Percentiles rank a stretch among this genome's conserved stretches.
phyloP scores from a whole-genome alignment of 73 alveolate species.

The Tetrahymena borealis region DNA sequence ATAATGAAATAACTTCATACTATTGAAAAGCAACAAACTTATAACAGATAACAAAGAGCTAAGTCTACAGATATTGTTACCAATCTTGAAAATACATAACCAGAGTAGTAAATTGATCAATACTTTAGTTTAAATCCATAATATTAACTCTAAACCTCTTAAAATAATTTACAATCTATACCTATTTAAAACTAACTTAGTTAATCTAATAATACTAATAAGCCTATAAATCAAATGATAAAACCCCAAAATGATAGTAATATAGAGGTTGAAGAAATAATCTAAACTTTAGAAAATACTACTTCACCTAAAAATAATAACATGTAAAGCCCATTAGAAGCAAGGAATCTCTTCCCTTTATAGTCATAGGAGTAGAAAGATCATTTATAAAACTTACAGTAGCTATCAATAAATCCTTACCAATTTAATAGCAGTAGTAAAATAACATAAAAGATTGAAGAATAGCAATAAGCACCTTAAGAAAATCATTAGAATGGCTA shows the following conservation, averaged over 20 bases:
- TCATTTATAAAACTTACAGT: neutral
- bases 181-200: neutral
- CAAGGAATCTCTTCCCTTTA: neutral
- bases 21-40: neutral
- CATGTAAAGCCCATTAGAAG: neutral
- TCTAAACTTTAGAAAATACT: neutral
- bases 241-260: neutral
- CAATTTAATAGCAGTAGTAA: neutral
- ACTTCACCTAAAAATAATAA: neutral
- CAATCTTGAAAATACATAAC: neutral
- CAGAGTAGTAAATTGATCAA: neutral
- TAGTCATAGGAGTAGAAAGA: neutral
- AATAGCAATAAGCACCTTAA: neutral
- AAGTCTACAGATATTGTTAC: neutral
- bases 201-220: neutral
- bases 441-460: neutral
- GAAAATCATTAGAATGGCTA: neutral
- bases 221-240: neutral
- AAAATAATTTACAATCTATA: neutral
- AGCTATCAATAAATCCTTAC: neutral
- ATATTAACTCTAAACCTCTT: neutral
- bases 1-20: neutral
- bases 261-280: neutral
- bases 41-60: neutral
- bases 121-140: neutral